Conservation (phyloP, 2,329 filamentous ascomycete species). For the Fusarium lyarnte region DNA sequence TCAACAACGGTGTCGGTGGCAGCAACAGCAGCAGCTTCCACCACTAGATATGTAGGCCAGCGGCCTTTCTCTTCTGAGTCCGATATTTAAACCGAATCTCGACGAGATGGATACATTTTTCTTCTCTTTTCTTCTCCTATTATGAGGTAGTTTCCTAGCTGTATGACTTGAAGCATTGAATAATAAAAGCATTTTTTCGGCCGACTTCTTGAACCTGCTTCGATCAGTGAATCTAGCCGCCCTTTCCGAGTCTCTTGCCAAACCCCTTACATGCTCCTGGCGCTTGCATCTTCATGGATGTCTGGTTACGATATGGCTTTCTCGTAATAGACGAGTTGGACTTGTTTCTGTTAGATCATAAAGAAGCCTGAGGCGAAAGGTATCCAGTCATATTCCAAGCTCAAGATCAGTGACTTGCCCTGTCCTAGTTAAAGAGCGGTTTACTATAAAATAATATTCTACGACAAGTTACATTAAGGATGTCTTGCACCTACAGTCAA, state of each 20-base stretch:
- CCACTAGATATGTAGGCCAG: neutral
- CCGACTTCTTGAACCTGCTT: neutral
- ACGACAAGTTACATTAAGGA: no score
- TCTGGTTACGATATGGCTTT: neutral
- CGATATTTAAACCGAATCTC: neutral
- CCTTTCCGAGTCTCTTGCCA: no score
- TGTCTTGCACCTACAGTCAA: no score
- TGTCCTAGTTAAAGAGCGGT: no score
- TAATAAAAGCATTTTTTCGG: neutral
- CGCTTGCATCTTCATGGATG: neutral
- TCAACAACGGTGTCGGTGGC: constrained; percentile 27
- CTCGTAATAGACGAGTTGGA: neutral
- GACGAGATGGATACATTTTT: neutral
- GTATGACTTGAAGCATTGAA: constrained; percentile 15
- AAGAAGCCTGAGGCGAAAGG: neutral
- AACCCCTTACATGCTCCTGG: fast-evolving
- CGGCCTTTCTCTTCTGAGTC: neutral
- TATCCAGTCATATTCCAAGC: no score
- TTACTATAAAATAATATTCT: no score
- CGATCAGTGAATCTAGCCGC: neutral
- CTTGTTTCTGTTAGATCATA: neutral
- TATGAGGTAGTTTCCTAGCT: constrained; percentile 5
- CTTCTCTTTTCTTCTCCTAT: neutral
- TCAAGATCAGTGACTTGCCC: no score
- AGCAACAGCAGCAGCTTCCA: constrained; percentile 3